These are phyloP conservation scores for Cocos nucifera DNA, from an alignment of 176 grass and related monocot species.

Conservation along the genomic window DNA sequence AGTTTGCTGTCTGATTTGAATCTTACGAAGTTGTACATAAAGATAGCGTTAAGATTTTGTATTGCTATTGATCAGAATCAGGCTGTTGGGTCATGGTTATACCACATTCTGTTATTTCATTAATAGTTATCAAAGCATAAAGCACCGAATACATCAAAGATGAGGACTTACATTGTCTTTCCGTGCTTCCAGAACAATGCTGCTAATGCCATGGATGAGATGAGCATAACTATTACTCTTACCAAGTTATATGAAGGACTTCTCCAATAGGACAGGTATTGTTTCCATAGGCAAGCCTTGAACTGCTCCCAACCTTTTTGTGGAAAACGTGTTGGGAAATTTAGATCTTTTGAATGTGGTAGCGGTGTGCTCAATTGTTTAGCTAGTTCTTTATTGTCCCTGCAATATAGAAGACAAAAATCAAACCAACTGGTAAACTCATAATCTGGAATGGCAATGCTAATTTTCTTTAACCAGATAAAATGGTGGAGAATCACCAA, in stretches of 20 bases:
- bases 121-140: no score
- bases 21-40: no score
- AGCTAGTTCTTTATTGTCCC: conserved; percentile 42
- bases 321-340: conserved; percentile 45
- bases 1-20: no score
- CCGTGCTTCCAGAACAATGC: conserved; percentile 51
- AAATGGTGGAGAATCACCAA: no score
- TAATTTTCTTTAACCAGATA: no score
- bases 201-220: conserved; percentile 16
- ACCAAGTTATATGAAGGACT: conserved; percentile 66
- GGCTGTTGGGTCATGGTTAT: no score
- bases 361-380: conserved; percentile 31
- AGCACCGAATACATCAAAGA: no score
- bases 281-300: conserved; percentile 83
- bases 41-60: no score
- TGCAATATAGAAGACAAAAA: conserved; percentile 38
- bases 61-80: no score
- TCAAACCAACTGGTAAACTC: no score
- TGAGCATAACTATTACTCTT: conserved; percentile 30
- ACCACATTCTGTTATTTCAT: no score
- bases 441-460: no score
- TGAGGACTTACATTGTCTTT: conserved; percentile 46
- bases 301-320: conserved; percentile 49
- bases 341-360: conserved; percentile 29
- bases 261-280: conserved; percentile 74